Conservation (phyloP, 192 early-diverging fungal genomes). For the Coemansia sp. region DNA sequence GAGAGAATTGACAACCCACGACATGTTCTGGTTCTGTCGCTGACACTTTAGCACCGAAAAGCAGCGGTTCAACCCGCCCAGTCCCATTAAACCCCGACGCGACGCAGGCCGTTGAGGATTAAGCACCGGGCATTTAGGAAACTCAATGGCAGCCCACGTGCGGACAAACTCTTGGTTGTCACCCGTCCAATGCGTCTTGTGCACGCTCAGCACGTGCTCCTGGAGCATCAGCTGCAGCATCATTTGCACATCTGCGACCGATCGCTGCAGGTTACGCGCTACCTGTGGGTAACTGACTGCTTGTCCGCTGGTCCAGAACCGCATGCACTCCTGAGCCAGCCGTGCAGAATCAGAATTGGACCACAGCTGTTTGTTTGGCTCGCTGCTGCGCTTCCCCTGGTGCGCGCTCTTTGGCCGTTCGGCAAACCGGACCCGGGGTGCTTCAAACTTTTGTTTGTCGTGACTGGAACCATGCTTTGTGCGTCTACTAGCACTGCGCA, state of each 20-base stretch:
- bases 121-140: conserved; percentile 30
- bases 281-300: conserved; percentile 16
- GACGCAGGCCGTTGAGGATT: background rate
- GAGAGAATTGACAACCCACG: background rate
- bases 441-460: background rate
- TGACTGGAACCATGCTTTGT: background rate
- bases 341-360: conserved; percentile 8
- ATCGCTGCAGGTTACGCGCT: conserved; percentile 13
- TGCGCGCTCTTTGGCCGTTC: background rate
- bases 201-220: conserved; percentile 27
- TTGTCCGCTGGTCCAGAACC: conserved; percentile 26
- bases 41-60: conserved; percentile 19
- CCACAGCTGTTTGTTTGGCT: conserved; percentile 15
- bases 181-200: conserved; percentile 24
- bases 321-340: conserved; percentile 21
- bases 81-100: background rate
- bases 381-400: background rate
- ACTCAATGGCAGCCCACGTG: conserved; percentile 37
- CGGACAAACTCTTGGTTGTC: conserved; percentile 12
- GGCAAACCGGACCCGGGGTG: background rate
- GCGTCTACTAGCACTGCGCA: background rate
- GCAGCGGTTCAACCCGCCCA: conserved; percentile 13
- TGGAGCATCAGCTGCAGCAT: conserved; percentile 46
- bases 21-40: background rate
- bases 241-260: conserved; percentile 15